These are phyloP conservation scores for Cladorrhinum sp. DNA, from an alignment of 2,329 filamentous ascomycete species.

Conservation along the genomic window DNA sequence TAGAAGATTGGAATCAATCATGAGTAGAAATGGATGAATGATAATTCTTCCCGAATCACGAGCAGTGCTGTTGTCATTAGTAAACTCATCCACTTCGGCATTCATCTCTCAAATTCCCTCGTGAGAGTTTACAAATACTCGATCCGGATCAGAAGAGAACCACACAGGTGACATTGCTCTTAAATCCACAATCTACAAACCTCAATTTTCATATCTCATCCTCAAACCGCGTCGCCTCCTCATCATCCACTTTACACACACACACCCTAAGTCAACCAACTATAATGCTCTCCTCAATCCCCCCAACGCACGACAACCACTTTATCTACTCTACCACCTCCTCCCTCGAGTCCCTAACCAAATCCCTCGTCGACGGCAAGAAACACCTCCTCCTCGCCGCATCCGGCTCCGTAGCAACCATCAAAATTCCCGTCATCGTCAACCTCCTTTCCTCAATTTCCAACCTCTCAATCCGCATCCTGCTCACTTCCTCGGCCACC, in stretches of 20 bases:
- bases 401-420: constrained; percentile 29
- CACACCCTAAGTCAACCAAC: too few species aligned
- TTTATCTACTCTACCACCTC: constrained; percentile 13
- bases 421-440: constrained; percentile 55
- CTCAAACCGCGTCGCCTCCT: too few species aligned
- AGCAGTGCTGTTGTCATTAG: not conserved
- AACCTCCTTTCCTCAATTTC: constrained; percentile 48
- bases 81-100: not conserved
- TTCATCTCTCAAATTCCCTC: not conserved
- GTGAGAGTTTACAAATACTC: not conserved
- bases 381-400: constrained; percentile 27
- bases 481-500: constrained; percentile 71
- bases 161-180: too few species aligned
- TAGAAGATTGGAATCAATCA: not conserved
- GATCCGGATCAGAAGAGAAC: too few species aligned
- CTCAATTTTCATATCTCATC: too few species aligned
- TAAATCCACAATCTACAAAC: too few species aligned
- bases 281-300: constrained; percentile 23
- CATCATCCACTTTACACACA: too few species aligned
- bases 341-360: constrained; percentile 20
- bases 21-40: not conserved
- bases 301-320: constrained; percentile 20
- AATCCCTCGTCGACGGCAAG: constrained; percentile 18
- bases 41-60: not conserved
- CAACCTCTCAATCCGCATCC: constrained; percentile 75